Evolutionary conservation across 2,329 filamentous ascomycete genomes (phyloP).

Genomic region (Diplodia scrobiculata): DNA sequence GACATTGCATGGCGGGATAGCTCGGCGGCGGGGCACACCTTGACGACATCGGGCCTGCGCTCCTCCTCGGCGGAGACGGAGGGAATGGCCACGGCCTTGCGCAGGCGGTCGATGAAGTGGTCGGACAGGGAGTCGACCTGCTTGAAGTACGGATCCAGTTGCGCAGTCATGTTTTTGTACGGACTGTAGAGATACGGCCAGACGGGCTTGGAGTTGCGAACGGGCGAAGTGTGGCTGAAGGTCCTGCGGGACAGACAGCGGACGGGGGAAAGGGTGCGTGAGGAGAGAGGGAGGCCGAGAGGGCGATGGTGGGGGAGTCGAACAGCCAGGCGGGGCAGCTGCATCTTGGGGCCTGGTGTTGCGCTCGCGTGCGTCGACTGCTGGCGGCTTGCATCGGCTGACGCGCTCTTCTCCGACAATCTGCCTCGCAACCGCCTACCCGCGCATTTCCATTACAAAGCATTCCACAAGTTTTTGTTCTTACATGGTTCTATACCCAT

Average conservation of each 20-base stretch:
- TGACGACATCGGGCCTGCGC: conserved; percentile 86
- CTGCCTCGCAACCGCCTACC: not conserved
- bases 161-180: conserved; percentile 78
- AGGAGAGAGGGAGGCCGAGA: not conserved
- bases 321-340: conserved; percentile 25
- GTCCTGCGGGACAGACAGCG: conserved; percentile 14
- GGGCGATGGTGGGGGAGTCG: conserved; percentile 28
- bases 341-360: conserved; percentile 28
- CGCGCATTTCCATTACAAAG: conserved; percentile 16
- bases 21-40: conserved; percentile 50
- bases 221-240: conserved; percentile 15
- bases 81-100: conserved; percentile 91
- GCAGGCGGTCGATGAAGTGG: conserved; percentile 84
- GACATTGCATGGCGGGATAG: not conserved
- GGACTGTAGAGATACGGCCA: conserved; percentile 55
- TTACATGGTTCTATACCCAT: not conserved
- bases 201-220: conserved; percentile 15
- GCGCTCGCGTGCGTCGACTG: conserved; percentile 19
- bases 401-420: conserved; percentile 4
- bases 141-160: conserved; percentile 89
- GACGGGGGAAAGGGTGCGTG: not conserved
- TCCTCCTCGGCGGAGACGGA: conserved; percentile 92
- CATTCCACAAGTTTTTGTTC: not conserved
- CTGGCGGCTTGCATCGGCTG: conserved; percentile 16
- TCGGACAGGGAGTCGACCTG: conserved; percentile 80